A percentile compares a stretch with the other conserved stretches of the same genome.
These are phyloP conservation scores for Aspergillus cavernicola DNA, from an alignment of 495 filamentous ascomycete genomes.

Conservation along the genomic window DNA sequence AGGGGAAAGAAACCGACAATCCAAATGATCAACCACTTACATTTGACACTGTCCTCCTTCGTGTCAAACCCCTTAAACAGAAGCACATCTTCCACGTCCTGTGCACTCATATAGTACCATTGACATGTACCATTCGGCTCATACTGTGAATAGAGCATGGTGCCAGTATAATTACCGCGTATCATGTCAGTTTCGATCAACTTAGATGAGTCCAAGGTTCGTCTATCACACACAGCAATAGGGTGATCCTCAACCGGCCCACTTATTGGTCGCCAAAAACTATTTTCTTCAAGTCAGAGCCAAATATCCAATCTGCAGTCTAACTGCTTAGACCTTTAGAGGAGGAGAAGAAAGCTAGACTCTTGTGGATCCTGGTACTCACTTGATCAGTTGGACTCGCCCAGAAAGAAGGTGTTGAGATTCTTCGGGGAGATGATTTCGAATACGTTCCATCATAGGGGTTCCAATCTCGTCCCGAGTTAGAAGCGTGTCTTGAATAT, in stretches of 20 bases:
- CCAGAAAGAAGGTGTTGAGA: slow-evolving; percentile 9
- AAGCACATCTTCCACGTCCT: slow-evolving; percentile 25
- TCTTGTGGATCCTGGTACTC: slow-evolving; percentile 2
- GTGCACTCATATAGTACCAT: slow-evolving; percentile 32
- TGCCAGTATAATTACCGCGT: slow-evolving; percentile 18
- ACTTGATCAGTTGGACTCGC: slow-evolving; percentile 19
- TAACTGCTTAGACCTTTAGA: too few species aligned
- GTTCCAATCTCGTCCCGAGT: slow-evolving; percentile 11
- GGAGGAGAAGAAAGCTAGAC: too few species aligned
- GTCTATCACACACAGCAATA: slow-evolving; percentile 30
- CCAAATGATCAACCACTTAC: slow-evolving; percentile 7
- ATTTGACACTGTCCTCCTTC: slow-evolving; percentile 11
- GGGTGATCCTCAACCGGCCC: slow-evolving; percentile 27
- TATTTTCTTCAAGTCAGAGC: slow-evolving; percentile 6
- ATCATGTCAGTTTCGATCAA: slow-evolving; percentile 27
- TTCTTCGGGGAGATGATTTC: slow-evolving; percentile 15
- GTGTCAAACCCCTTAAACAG: slow-evolving; percentile 33
- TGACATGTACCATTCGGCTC: slow-evolving; percentile 8
- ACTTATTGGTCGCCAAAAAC: slow-evolving; percentile 28
- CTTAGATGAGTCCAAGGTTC: slow-evolving; percentile 18
- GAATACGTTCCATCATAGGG: slow-evolving; percentile 13
- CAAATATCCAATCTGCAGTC: too few species aligned
- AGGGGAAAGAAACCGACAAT: too few species aligned
- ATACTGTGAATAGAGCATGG: slow-evolving; percentile 22
- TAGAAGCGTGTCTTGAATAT: slow-evolving; percentile 10